A percentile compares a stretch with the other conserved stretches of the same genome.
These are phyloP conservation scores for Cercospora beticola DNA, from an alignment of 2,329 filamentous ascomycete species.

Conservation along the genomic window DNA sequence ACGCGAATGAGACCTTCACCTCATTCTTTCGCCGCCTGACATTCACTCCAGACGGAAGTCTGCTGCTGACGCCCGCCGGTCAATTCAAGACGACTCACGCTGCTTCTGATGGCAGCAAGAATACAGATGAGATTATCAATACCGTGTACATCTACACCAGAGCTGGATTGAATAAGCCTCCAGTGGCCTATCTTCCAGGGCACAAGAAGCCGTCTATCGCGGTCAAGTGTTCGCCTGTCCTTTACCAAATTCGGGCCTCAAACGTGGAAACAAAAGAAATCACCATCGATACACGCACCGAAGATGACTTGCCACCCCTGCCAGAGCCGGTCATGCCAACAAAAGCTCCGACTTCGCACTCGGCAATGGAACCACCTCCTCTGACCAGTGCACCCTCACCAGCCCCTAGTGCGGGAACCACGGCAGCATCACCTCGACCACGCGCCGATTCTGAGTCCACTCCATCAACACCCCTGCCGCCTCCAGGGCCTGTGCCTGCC, in stretches of 20 bases:
- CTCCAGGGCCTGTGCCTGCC: conserved; percentile 55
- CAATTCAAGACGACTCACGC: conserved; percentile 83
- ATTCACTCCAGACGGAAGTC: conserved; percentile 91
- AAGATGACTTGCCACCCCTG: conserved; percentile 78
- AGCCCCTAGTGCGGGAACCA: conserved; percentile 49
- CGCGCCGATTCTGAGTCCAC: conserved; percentile 53
- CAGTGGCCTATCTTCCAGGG: conserved; percentile 89
- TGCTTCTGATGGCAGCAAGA: conserved; percentile 68
- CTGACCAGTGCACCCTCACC: conserved; percentile 56
- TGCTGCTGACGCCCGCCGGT: conserved; percentile 90
- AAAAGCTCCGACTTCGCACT: conserved; percentile 58
- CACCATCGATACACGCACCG: conserved; percentile 86
- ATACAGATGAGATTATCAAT: conserved; percentile 83
- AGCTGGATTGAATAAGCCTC: conserved; percentile 93
- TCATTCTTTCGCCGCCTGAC: conserved; percentile 94
- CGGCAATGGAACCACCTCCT: conserved; percentile 81
- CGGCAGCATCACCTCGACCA: conserved; percentile 54
- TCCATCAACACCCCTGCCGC: conserved; percentile 53
- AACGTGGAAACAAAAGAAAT: conserved; percentile 75
- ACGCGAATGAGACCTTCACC: conserved; percentile 93
- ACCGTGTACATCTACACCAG: conserved; percentile 98
- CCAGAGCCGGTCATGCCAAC: conserved; percentile 72
- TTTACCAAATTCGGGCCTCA: conserved; percentile 75
- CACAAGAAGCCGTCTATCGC: conserved; percentile 98
- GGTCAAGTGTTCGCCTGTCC: conserved; percentile 87